Percentiles rank a stretch among this genome's conserved stretches.
These are phyloP conservation scores for Geranomyces variabilis DNA, from an alignment of 192 early-diverging fungal species.

Conservation along the genomic window DNA sequence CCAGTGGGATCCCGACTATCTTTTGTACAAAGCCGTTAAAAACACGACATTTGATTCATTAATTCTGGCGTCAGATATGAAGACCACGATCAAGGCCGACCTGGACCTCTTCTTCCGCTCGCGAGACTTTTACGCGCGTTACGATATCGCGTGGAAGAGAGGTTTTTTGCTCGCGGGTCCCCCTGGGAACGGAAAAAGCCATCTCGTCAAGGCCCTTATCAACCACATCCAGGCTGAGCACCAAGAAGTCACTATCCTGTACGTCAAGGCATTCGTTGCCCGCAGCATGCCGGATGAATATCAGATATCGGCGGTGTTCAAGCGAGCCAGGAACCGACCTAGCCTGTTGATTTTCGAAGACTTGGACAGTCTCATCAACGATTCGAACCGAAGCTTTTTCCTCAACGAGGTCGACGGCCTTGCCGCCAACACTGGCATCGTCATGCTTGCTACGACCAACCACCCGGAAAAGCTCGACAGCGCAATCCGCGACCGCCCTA, in stretches of 20 bases:
- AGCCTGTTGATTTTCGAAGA: neutral
- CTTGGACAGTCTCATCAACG: neutral
- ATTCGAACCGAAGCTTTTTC: neutral
- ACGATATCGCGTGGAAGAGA: neutral
- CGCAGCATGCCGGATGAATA: neutral
- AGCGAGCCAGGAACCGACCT: neutral
- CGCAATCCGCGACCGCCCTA: slow-evolving; percentile 12
- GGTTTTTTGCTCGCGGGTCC: neutral
- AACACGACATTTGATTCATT: neutral
- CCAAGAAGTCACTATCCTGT: neutral
- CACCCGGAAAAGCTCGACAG: slow-evolving; percentile 1
- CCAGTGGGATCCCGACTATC: neutral
- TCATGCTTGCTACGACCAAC: neutral
- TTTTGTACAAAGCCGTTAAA: neutral
- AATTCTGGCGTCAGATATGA: neutral
- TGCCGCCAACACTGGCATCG: neutral
- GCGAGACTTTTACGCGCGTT: neutral
- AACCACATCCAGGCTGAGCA: neutral
- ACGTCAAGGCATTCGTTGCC: slow-evolving; percentile 1
- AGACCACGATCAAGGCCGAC: neutral
- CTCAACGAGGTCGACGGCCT: slow-evolving; percentile 10
- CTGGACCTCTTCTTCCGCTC: neutral
- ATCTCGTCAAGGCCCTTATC: neutral
- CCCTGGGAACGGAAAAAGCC: neutral
- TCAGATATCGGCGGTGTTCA: neutral